Conservation (phyloP, 2,329 filamentous ascomycete genomes). For the Aspergillus caelatus region DNA sequence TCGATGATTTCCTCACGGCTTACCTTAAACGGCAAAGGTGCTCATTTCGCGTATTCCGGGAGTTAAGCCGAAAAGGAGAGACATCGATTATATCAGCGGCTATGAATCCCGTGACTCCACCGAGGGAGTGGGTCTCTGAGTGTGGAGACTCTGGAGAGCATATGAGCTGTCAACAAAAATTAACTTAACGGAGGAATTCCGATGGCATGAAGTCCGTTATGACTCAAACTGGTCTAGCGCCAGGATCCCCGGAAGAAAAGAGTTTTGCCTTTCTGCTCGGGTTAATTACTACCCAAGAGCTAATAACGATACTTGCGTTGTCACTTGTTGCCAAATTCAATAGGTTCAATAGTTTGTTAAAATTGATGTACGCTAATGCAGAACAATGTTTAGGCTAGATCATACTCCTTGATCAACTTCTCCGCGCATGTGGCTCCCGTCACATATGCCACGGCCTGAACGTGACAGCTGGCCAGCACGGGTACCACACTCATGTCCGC, state of each 20-base stretch:
- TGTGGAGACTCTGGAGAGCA: background rate
- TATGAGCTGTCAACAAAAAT: background rate
- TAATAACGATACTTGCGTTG: background rate
- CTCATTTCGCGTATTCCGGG: slow-evolving; percentile 1
- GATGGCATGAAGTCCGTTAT: background rate
- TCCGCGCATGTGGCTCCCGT: slow-evolving; percentile 57
- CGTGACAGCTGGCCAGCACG: slow-evolving; percentile 52
- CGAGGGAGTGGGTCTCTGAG: background rate
- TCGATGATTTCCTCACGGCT: background rate
- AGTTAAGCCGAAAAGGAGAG: background rate
- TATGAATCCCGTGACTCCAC: background rate
- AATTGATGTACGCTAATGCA: background rate
- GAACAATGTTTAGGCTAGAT: slow-evolving; percentile 23
- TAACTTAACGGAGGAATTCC: background rate
- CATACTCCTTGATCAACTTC: slow-evolving; percentile 51
- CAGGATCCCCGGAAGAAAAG: background rate
- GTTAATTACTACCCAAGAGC: background rate
- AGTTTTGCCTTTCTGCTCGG: background rate
- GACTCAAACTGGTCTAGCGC: background rate
- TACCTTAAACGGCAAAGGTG: background rate
- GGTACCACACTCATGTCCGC: slow-evolving; percentile 50
- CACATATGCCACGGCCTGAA: slow-evolving; percentile 58
- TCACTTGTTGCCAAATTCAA: background rate
- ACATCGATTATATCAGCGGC: background rate
- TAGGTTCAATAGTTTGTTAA: background rate